Percentiles rank a stretch among this genome's conserved stretches.
phyloP scores from a whole-genome alignment of 1,139 yeast genomes.

The Yamadazyma sp. region DNA sequence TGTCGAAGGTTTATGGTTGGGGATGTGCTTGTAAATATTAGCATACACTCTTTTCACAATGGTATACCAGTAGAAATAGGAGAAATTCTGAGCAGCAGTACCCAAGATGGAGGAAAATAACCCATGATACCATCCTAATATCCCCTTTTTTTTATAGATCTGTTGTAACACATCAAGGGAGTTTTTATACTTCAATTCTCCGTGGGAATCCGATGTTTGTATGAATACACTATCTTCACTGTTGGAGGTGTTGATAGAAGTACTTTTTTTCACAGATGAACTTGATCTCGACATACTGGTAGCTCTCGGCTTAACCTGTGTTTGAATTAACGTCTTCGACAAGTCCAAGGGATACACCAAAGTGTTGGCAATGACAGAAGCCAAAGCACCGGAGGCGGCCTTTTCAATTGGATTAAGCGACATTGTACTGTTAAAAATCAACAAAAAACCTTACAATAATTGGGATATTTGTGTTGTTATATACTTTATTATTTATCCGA shows the following conservation, averaged over 20 bases:
- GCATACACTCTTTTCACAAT: conserved; percentile 63
- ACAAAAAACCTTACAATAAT: neutral
- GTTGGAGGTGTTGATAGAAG: conserved; percentile 20
- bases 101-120: conserved; percentile 68
- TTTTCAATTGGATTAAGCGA: conserved; percentile 60
- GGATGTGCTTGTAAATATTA: conserved; percentile 37
- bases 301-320: conserved; percentile 47
- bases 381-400: conserved; percentile 83
- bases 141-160: conserved; percentile 59
- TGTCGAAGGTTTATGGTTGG: conserved; percentile 51
- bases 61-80: conserved; percentile 87
- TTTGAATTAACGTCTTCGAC: conserved; percentile 71
- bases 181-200: conserved; percentile 50
- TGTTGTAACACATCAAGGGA: conserved; percentile 63
- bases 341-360: conserved; percentile 75
- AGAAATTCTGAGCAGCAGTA: conserved; percentile 76
- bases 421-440: conserved; percentile 20
- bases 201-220: conserved; percentile 17
- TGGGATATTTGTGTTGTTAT: neutral
- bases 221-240: conserved; percentile 28
- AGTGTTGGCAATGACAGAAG: conserved; percentile 81
- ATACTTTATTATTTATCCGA: conserved; percentile 2
- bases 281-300: neutral
- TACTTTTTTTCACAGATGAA: conserved; percentile 7
- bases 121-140: conserved; percentile 77